Base-by-base conservation (phyloP, 1,284 basidiomycete genomes). In the Thelephora terrestris region DNA sequence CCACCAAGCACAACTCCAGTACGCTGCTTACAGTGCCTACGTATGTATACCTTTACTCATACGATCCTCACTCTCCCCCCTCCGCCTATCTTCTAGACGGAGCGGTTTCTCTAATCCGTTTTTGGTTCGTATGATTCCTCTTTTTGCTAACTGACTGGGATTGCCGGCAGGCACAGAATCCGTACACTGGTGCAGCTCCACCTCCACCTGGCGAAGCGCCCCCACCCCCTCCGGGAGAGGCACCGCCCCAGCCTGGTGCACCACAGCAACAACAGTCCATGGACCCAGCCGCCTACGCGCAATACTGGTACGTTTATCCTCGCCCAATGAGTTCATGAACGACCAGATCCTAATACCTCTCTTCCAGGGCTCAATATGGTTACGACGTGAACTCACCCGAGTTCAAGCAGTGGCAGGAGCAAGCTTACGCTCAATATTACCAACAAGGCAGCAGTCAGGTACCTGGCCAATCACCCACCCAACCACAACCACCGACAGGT, bases 381-480 rank as follows among this genome's bases (percentile, higher is more conserved):
- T 93, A 92, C 64, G 89, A 93, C 59, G 85, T 92, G 55, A 90
- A 89, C 58, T 83, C 85, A 3, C 61, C 76, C 2, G 75, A 87
- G 57, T 89, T 89, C 64, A 88, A 87, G 59, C 77, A 85, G 59
- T 89, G 86, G 85, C 75, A 78, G 35, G 75, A 79, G 3, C 71
- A 70, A 50, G 81, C 84, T 56, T 77, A 81, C 57, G 73, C 78
- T 50, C 82, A 86, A 56, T 86, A 87, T 56, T 86, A 85, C 61
- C 69, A 71, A 47, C 62, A 66, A 46, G 69, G 68, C 1, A 12
- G 9, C 14, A 6, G 14, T 10, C 29, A 27, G 9, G 25, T 27
- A n/a, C n/a, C n/a, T 55, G 57, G 25, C 25, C 25, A 27, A 27
- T 9, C 25, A 9, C 9, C 29, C 9, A 10, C 7, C 12, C 29